These are phyloP conservation scores for Serendipita sp. DNA, from an alignment of 768 basidiomycete genomes.

Conservation along the genomic window DNA sequence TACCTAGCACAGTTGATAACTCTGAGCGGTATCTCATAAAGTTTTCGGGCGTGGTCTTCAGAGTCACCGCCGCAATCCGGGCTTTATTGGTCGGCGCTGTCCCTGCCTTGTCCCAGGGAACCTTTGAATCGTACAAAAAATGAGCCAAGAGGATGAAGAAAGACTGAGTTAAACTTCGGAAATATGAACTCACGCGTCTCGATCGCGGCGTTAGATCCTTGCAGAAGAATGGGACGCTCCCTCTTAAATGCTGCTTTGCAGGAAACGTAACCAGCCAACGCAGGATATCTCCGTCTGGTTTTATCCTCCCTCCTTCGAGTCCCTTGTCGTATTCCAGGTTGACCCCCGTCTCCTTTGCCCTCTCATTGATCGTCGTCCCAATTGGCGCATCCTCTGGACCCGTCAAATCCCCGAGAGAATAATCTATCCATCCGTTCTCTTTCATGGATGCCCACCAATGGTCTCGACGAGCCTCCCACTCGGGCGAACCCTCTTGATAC, in stretches of 20 bases:
- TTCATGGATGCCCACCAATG: slow-evolving; percentile 38
- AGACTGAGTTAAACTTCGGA: neutral
- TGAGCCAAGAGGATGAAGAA: neutral
- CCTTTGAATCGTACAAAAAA: neutral
- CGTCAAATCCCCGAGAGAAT: slow-evolving; percentile 39
- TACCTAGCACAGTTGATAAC: neutral
- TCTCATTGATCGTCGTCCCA: slow-evolving; percentile 21
- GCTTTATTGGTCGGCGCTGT: neutral
- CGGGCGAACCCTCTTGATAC: slow-evolving; percentile 36
- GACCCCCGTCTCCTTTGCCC: neutral
- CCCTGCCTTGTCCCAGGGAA: neutral
- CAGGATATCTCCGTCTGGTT: slow-evolving; percentile 37
- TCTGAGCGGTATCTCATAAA: neutral
- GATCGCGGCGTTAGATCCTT: slow-evolving; percentile 49
- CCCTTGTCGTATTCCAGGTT: slow-evolving; percentile 26
- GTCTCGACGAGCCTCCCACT: slow-evolving; percentile 25
- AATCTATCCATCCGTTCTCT: slow-evolving; percentile 50
- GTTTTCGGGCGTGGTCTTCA: neutral
- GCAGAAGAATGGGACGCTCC: slow-evolving; percentile 51
- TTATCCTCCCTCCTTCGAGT: slow-evolving; percentile 35
- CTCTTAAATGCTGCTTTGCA: slow-evolving; percentile 8
- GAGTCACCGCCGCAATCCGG: neutral
- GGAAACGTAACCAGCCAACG: slow-evolving; percentile 43
- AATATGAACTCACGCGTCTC: slow-evolving; percentile 31
- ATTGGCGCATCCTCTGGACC: slow-evolving; percentile 20